These are phyloP conservation scores for Tylopilus sp. DNA, from an alignment of 1,284 basidiomycete genomes.

Conservation along the genomic window DNA sequence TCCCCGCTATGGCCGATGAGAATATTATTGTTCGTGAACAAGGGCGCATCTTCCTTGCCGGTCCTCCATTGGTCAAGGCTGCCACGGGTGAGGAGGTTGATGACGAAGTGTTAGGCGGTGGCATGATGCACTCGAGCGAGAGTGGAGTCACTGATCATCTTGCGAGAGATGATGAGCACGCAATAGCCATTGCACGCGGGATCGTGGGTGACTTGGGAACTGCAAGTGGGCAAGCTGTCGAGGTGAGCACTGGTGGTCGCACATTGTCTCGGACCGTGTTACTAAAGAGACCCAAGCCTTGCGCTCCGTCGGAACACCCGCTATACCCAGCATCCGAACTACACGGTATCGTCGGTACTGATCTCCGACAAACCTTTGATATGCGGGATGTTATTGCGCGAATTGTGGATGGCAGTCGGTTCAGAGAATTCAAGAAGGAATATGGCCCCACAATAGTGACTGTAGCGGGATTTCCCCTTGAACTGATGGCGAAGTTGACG, in stretches of 20 bases:
- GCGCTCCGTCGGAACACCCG: slow-evolving; percentile 64
- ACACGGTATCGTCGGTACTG: slow-evolving; percentile 89
- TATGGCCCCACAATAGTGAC: slow-evolving; percentile 91
- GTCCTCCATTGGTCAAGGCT: slow-evolving; percentile 92
- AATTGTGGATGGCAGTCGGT: slow-evolving; percentile 87
- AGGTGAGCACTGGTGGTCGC: slow-evolving; percentile 43
- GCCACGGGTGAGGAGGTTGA: slow-evolving; percentile 93
- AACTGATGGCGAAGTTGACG: slow-evolving; percentile 6
- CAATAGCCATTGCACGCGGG: slow-evolving; percentile 79
- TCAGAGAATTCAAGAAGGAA: slow-evolving; percentile 95
- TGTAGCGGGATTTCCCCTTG: slow-evolving; percentile 42
- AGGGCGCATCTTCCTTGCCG: slow-evolving; percentile 94
- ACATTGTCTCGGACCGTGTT: background rate
- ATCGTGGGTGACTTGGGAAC: slow-evolving; percentile 79
- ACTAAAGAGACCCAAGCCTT: slow-evolving; percentile 47
- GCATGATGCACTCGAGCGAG: slow-evolving; percentile 91
- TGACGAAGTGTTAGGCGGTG: slow-evolving; percentile 89
- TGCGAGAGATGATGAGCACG: slow-evolving; percentile 86
- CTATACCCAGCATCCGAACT: slow-evolving; percentile 80
- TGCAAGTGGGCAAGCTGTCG: slow-evolving; percentile 48
- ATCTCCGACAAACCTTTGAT: slow-evolving; percentile 85
- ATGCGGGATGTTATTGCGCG: slow-evolving; percentile 93
- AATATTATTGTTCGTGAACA: slow-evolving; percentile 94
- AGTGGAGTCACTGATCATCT: slow-evolving; percentile 95
- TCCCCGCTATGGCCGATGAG: slow-evolving; percentile 95